phyloP scores from a whole-genome alignment of 371 early-diverging fungal genomes.

The Mucor irregularis region DNA sequence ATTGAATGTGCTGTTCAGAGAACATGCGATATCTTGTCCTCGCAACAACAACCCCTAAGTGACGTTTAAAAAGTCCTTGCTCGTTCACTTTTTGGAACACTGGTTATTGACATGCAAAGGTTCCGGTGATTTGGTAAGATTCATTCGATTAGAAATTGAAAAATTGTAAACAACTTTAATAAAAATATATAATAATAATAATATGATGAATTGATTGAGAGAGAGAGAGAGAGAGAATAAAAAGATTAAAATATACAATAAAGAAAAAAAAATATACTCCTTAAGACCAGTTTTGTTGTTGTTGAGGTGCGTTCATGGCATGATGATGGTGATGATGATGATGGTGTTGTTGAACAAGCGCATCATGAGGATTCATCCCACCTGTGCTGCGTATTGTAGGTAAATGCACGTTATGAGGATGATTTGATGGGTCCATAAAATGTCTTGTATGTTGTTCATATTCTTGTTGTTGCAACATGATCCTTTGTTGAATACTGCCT shows the following conservation, averaged over 20 bases:
- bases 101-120: constrained; percentile 45
- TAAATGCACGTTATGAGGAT: constrained; percentile 5
- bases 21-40: constrained; percentile 37
- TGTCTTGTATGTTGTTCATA: constrained; percentile 18
- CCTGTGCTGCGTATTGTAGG: constrained; percentile 8
- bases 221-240: not conserved
- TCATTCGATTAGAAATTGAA: constrained; percentile 40
- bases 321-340: not conserved
- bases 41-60: no score
- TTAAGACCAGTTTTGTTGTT: constrained; percentile 16
- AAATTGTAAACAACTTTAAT: constrained; percentile 18
- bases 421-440: not conserved
- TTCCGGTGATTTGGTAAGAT: constrained; percentile 35
- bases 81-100: constrained; percentile 36
- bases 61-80: constrained; percentile 28
- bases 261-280: not conserved
- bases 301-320: not conserved
- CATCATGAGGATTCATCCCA: not conserved
- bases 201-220: not conserved
- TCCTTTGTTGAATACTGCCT: constrained; percentile 6
- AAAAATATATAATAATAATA: not conserved
- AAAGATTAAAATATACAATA: not conserved
- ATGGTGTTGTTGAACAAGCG: not conserved
- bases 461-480: constrained; percentile 18
- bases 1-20: constrained; percentile 45